Evolutionary conservation across 345 rosid genomes (phyloP).

Genomic region (Lepidium sativum): DNA sequence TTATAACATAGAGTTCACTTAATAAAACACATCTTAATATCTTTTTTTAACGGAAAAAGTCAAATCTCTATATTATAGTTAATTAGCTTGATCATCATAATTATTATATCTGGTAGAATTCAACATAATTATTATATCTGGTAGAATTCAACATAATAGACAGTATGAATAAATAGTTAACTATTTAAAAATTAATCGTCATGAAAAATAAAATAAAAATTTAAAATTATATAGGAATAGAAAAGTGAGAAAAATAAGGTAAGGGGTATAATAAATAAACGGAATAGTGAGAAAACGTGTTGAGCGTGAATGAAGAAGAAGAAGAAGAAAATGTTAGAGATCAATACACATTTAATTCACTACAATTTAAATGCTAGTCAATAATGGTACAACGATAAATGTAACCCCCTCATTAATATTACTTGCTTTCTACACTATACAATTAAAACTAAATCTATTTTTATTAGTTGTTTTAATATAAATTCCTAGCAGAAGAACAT

Average conservation of each 20-base stretch:
- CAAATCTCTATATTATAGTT: too few relatives aligned
- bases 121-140: too few relatives aligned
- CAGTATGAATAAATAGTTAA: too few relatives aligned
- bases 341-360: conserved; percentile 11
- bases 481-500: not conserved
- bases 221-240: not conserved
- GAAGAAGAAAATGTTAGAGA: conserved; percentile 17
- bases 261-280: not conserved
- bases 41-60: too few relatives aligned
- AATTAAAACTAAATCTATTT: conserved; percentile 2
- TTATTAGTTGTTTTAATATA: not conserved
- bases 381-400: conserved; percentile 30
- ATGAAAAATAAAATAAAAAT: too few relatives aligned
- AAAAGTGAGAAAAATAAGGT: conserved; percentile 9
- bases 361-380: conserved; percentile 25
- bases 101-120: too few relatives aligned
- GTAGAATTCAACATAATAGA: too few relatives aligned
- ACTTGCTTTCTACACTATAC: conserved; percentile 7
- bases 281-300: conserved; percentile 26
- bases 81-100: too few relatives aligned
- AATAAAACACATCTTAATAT: too few relatives aligned
- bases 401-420: conserved; percentile 29
- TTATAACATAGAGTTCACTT: too few relatives aligned
- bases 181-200: too few relatives aligned
- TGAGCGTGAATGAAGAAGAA: conserved; percentile 7